Evolutionary conservation across 2,329 filamentous ascomycete genomes (phyloP), one percentile per base, ranked within the genome.

Genomic region (Fusarium mundagurra): DNA sequence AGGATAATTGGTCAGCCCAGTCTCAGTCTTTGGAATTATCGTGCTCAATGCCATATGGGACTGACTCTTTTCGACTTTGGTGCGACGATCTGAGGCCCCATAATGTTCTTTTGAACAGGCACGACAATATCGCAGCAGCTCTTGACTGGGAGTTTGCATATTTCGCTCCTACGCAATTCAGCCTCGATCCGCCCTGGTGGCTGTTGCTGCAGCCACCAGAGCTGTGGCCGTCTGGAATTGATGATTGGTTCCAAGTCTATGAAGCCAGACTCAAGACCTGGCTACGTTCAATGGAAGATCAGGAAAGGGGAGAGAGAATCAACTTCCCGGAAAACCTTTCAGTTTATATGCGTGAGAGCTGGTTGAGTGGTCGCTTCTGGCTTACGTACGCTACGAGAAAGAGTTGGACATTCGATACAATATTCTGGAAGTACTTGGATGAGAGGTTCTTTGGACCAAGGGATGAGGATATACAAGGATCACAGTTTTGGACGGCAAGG

Each of bases 1-100:
- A 82, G 5, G 79, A 81, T 29, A 50, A 67, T 8, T 83, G 81
- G 82, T 82, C 81, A 34, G 73, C 67, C 16, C 77, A 77, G 3
- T 54, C 69, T 10, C 65, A 61, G 62, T 24, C n/a, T 33, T 34
- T 33, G 29, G 29, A 45, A 6, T 27, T 33, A 4, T 24, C 39
- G 9, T 58, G 54, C 39, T 9, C 29, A 16, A 45, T 45, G 29
- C 38, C 54, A 33, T 34, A 34, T 24, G 29, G 54, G 13, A 77
- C 69, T 13, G 39, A 47, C 29, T 41, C 27, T 18, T 64, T 64
- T 38, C 71, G 74, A 13, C 73, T 85, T 20, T 84, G 77, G 74
- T 72, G 71, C 22, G 82, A 85, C 44, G 81, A 84, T 59, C 75
- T 85, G 13, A 70, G 78, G 58, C 44, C 34, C 18, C 34, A 39